Evolutionary conservation across 1,139 yeast genomes (phyloP), one percentile per base, ranked within the genome.

Genomic region (Yamadazyma friedrichii): DNA sequence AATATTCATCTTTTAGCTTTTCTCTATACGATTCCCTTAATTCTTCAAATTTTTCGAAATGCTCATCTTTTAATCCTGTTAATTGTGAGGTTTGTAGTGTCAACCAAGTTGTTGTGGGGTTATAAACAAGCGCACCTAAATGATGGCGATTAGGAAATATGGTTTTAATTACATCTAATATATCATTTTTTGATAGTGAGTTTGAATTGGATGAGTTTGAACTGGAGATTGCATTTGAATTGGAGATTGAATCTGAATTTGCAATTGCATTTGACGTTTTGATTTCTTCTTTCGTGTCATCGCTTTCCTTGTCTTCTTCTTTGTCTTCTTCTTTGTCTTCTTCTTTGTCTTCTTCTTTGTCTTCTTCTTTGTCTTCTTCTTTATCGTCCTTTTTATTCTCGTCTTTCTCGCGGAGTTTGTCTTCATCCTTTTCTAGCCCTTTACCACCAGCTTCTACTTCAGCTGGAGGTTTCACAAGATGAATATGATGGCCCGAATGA

Each of bases 61-160:
- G 69, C 39, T 66, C 70, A 12, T 58, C 62, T 42, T 59, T 65
- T 41, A 68, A 51, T 5, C 76, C 76, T 31, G 59, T 59, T 35
- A 72, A 58, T 41, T 59, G 64, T 10, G 59, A 54, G 2, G 64
- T 59, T 43, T 74, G 79, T 12, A 69, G 49, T 0, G 69, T 61
- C 22, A 56, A 63, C 73, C 74, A 71, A 0, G 79, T 74, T 2
- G 80, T 74, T 10, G 75, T 67, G 1, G 85, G 82, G 32, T 68
- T 70, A 56, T 87, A 87, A 0, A 83, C 62, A 3, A 85, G 59
- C 1, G 82, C 70, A 0, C 93, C 93, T 28, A 87, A 61, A 42
- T 73, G 74, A 33, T 62, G 69, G 34, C 85, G 64, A 10, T 74
- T 68, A 33, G 74, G 74, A 45, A 64, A 70, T 30, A 76, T 71